These are phyloP conservation scores for Petrea volubilis DNA, from an alignment of 257 asterid species.

Conservation along the genomic window DNA sequence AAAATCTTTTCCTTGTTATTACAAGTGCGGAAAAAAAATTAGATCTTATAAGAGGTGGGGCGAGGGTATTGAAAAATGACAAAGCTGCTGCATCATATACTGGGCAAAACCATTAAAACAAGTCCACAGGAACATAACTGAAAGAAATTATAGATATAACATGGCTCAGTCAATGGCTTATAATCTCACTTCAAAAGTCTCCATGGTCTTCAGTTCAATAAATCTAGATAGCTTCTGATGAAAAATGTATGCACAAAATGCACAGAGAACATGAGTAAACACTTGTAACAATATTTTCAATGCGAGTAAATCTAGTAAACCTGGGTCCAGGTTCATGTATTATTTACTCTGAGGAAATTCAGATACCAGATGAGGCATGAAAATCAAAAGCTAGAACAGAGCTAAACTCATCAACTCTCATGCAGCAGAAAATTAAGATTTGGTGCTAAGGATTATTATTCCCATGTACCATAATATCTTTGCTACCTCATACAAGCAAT, in stretches of 20 bases:
- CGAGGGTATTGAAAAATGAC: background rate
- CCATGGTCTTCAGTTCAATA: slow-evolving; percentile 11
- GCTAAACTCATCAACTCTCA: background rate
- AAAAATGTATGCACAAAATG: background rate
- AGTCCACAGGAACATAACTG: background rate
- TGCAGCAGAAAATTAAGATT: background rate
- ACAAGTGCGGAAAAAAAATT: background rate
- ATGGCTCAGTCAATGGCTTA: background rate
- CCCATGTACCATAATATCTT: background rate
- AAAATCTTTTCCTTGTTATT: background rate
- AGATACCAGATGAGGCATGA: background rate
- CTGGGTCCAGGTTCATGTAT: background rate
- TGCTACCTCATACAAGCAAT: background rate
- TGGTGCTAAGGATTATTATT: background rate
- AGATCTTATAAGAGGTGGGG: background rate
- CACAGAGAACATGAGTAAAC: background rate
- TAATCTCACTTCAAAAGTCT: slow-evolving; percentile 1
- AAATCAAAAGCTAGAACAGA: background rate
- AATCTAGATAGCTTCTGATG: background rate
- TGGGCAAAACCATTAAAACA: slow-evolving; percentile 8
- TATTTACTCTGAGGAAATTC: background rate
- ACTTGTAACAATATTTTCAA: background rate
- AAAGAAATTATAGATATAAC: background rate
- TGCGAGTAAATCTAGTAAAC: background rate
- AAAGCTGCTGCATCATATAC: background rate